Evolutionary conservation across 257 asterid genomes (phyloP), one percentile per base, ranked within the genome.

Genomic region (Ballota nigra): DNA sequence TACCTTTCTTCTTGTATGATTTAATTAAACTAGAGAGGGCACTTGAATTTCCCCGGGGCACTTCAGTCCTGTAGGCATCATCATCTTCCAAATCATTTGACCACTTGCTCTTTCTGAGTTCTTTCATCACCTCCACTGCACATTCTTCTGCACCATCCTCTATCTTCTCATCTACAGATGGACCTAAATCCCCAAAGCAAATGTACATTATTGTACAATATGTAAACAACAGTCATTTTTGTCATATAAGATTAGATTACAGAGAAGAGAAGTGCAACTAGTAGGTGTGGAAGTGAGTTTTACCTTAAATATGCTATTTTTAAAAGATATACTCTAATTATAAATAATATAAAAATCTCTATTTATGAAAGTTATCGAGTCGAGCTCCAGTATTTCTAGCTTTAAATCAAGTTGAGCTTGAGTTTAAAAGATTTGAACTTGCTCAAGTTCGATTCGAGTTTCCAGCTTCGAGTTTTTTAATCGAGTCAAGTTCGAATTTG

Each of bases 61-160:
- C 71, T 82, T 85, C 79, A 72, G 72, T 64, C 76, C 77, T 81
- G 34, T 49, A 83, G 64, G 60, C 66, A 62, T 85, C 89, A 62
- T 89, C 95, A 41, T 88, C 99, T 29, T 91, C 96, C 79, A 89
- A 83, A 83, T 83, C 89, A 78, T 84, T 85, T 57, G 97, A 94
- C 97, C 99, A 94, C 80, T 94, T 94, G 75, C 99, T 94, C 85
- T 88, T 91, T 64, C 95, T 85, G 82, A 94, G 82, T 74, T 82
- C 97, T 79, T 86, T 94, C 79, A 83, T 86, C 73, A 75, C 83
- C 84, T 87, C 92, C 9, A 58, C 78, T 28, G 78, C 82, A 58
- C 34, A 86, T 58, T 80, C 86, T 61, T 76, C 85, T 59, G 62
- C 83, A 52, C 78, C 81, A 51, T 81, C 80, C 71, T 73, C 72